Evolutionary conservation across 78 protist species (phyloP), one percentile per base, ranked within the genome.

Genomic region (slime mould (Dictyostelium discoideum)): DNA sequence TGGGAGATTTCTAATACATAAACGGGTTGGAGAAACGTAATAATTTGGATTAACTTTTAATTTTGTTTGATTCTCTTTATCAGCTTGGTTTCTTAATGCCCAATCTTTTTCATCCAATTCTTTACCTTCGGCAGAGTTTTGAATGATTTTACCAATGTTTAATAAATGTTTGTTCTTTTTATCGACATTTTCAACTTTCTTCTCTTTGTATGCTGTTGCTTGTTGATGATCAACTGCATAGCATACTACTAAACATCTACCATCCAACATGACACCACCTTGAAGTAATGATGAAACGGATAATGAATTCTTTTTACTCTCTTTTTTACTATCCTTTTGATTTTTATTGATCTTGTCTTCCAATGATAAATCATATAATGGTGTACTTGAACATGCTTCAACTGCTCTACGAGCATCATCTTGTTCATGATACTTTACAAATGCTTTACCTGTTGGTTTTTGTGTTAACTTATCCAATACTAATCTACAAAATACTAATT

Each of bases 361-460:
- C 37, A 60, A 32, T 7, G 94, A 63, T 78, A 84, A 84, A 67
- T 88, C 94, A 39, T 46, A 90, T 1, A 90, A 32, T 39, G 85
- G 85, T 40, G 54, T 22, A 29, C 79, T 32, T 65, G 73, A 40
- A 50, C 84, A 26, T 20, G 67, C 87, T 29, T 82, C 84, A 26
- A 82, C 37, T 20, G 88, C 95, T 32, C 46, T 77, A 3, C 73
- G 13, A 3, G 95, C 88, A 57, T 42, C 46, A 1, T 90, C 48
- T 42, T 83, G 24, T 46, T 57, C 20, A n/a, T 69, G 10, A 54
- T 46, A 90, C 79, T 90, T 90, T 10, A 90, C 69, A 50, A 90
- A 90, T 26, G 95, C 95, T 48, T 90, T 90, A 24, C 95, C 95
- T 32, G 95, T 90, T 44, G 95, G 84, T 50, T 82, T 80, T 3